Percentiles rank a stretch among this genome's conserved stretches.
Conservation (phyloP, 2,329 filamentous ascomycete species). For the Mycosphaerella sp. region DNA sequence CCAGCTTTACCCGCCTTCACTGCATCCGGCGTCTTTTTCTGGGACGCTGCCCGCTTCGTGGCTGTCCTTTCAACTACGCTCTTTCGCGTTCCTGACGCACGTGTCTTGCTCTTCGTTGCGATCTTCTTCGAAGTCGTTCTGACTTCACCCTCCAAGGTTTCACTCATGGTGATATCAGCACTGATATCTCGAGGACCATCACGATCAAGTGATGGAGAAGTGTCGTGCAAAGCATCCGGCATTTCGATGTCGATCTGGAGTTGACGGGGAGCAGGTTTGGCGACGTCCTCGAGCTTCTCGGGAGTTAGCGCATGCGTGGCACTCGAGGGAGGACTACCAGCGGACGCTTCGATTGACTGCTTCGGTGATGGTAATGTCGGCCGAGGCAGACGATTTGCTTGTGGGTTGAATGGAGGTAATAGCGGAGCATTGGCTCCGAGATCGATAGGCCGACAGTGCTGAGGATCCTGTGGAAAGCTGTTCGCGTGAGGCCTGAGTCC, state of each 20-base stretch:
- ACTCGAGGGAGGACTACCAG: slow-evolving; percentile 8
- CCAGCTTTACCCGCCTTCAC: slow-evolving; percentile 27
- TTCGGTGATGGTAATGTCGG: slow-evolving; percentile 24
- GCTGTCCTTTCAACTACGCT: slow-evolving; percentile 34
- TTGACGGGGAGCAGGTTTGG: background rate
- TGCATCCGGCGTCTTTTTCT: slow-evolving; percentile 33
- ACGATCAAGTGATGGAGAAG: slow-evolving; percentile 39
- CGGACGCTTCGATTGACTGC: slow-evolving; percentile 17
- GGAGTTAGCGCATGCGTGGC: slow-evolving; percentile 3
- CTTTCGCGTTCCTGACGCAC: slow-evolving; percentile 36
- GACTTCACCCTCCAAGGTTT: slow-evolving; percentile 20
- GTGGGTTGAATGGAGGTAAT: slow-evolving; percentile 28
- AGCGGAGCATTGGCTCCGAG: slow-evolving; percentile 16
- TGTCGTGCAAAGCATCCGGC: slow-evolving; percentile 29
- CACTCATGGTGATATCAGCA: slow-evolving; percentile 23
- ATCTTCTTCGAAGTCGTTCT: slow-evolving; percentile 30
- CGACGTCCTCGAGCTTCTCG: background rate
- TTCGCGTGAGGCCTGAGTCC: slow-evolving; percentile 29
- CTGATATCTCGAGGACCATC: slow-evolving; percentile 21
- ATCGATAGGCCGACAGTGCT: slow-evolving; percentile 23
- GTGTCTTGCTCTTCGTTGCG: slow-evolving; percentile 44
- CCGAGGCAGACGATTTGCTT: slow-evolving; percentile 12
- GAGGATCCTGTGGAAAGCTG: slow-evolving; percentile 28
- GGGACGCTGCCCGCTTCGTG: slow-evolving; percentile 24
- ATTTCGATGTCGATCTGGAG: slow-evolving; percentile 10